Percentiles rank a stretch among this genome's conserved stretches.
phyloP scores from a whole-genome alignment of 352 stramenopile species.

The Phytopythium aichiense region DNA sequence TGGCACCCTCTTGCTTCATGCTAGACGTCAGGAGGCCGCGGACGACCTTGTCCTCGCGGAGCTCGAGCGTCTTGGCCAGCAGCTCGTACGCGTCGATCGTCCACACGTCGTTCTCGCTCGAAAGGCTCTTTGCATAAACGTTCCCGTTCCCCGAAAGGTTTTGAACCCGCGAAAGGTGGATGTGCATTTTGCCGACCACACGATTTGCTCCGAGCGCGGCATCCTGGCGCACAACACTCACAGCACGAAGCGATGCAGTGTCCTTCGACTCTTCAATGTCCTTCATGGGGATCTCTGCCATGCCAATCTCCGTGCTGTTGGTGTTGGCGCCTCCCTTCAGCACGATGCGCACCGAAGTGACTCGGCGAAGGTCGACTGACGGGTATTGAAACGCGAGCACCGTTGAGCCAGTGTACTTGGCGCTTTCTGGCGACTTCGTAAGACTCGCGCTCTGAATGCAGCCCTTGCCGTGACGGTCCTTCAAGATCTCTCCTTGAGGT shows the following conservation, averaged over 20 bases:
- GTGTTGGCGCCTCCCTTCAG: constrained; percentile 20
- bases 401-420: neutral
- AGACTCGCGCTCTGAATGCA: constrained; percentile 32
- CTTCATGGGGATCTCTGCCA: constrained; percentile 30
- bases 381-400: constrained; percentile 29
- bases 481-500: constrained; percentile 37
- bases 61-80: constrained; percentile 33
- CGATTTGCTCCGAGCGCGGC: constrained; percentile 9
- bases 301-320: constrained; percentile 26
- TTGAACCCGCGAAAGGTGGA: constrained; percentile 27
- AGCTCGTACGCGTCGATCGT: constrained; percentile 44
- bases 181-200: constrained; percentile 52
- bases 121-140: constrained; percentile 33
- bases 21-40: constrained; percentile 35
- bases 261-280: neutral
- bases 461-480: constrained; percentile 17
- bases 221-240: constrained; percentile 25
- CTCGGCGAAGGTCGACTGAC: constrained; percentile 36
- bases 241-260: constrained; percentile 8
- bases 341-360: constrained; percentile 30
- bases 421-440: constrained; percentile 2
- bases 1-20: neutral
- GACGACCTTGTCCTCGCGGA: constrained; percentile 34
- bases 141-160: constrained; percentile 9
- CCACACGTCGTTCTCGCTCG: constrained; percentile 35